phyloP scores from a whole-genome alignment of 139 green algal species.

The Dunaliella sp. region DNA sequence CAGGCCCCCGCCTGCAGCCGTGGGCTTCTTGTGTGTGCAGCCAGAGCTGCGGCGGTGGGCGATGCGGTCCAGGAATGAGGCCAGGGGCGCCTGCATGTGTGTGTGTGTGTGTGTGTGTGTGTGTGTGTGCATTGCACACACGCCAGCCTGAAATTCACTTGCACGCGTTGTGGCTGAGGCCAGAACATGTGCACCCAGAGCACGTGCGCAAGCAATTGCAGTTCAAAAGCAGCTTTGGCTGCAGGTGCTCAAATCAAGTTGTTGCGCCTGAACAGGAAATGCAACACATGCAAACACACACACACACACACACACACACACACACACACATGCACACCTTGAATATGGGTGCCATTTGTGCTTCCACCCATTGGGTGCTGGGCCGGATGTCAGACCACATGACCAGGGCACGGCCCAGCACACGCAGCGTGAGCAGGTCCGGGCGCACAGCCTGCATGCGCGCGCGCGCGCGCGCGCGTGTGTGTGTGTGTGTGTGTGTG shows the following conservation, averaged over 20 bases:
- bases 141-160: too few relatives aligned
- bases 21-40: background rate
- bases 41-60: background rate
- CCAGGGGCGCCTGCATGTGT: constrained; percentile 5
- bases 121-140: background rate
- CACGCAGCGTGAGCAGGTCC: constrained; percentile 84
- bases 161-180: too few relatives aligned
- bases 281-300: too few relatives aligned
- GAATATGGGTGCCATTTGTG: constrained; percentile 63
- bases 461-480: too few relatives aligned
- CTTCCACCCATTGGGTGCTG: constrained; percentile 57
- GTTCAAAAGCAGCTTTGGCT: too few relatives aligned
- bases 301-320: background rate
- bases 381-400: constrained; percentile 81
- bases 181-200: too few relatives aligned
- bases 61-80: constrained; percentile 3
- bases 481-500: too few relatives aligned
- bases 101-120: background rate
- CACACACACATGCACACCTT: constrained; percentile 8
- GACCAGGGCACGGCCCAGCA: constrained; percentile 77
- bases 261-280: too few relatives aligned
- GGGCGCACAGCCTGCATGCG: constrained; percentile 43
- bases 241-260: too few relatives aligned
- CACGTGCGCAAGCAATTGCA: too few relatives aligned
- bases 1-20: background rate